Conservation (phyloP, 2,329 filamentous ascomycete species). For the Lachnellula arida region DNA sequence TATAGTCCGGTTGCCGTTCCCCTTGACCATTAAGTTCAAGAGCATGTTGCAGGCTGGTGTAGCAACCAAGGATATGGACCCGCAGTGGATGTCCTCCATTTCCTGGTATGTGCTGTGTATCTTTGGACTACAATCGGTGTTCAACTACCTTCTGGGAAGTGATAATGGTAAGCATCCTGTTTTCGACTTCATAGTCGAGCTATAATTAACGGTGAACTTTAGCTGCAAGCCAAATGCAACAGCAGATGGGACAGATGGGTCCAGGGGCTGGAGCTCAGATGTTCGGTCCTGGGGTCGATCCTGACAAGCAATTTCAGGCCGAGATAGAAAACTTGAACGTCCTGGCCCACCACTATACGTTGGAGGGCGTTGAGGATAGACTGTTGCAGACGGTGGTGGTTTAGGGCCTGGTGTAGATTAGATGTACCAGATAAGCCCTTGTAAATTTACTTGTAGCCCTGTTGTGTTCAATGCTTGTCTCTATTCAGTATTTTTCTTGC, state of each 20-base stretch:
- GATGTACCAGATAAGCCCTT: background rate
- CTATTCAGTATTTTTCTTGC: no score
- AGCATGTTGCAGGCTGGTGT: slow-evolving; percentile 98
- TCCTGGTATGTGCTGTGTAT: slow-evolving; percentile 99
- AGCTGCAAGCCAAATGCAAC: slow-evolving; percentile 89
- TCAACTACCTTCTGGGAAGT: slow-evolving; percentile 92
- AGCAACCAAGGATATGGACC: slow-evolving; percentile 91
- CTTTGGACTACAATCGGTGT: slow-evolving; percentile 93
- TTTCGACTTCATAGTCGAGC: background rate
- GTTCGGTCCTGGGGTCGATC: slow-evolving; percentile 89
- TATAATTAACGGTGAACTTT: slow-evolving; percentile 9
- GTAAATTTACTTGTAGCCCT: background rate
- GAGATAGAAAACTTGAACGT: slow-evolving; percentile 97
- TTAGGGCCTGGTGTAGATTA: slow-evolving; percentile 6
- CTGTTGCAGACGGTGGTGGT: slow-evolving; percentile 51
- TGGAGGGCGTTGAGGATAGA: slow-evolving; percentile 83
- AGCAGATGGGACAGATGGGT: slow-evolving; percentile 74
- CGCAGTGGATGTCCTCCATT: slow-evolving; percentile 96
- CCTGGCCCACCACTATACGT: slow-evolving; percentile 85
- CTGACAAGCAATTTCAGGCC: slow-evolving; percentile 87
- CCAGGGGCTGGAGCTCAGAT: slow-evolving; percentile 60
- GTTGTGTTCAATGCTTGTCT: background rate
- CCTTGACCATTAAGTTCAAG: slow-evolving; percentile 98
- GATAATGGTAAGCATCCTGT: slow-evolving; percentile 70
- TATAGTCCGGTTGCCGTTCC: slow-evolving; percentile 91